Evolutionary conservation across 345 rosid genomes (phyloP).

Genomic region (Boechera stricta): DNA sequence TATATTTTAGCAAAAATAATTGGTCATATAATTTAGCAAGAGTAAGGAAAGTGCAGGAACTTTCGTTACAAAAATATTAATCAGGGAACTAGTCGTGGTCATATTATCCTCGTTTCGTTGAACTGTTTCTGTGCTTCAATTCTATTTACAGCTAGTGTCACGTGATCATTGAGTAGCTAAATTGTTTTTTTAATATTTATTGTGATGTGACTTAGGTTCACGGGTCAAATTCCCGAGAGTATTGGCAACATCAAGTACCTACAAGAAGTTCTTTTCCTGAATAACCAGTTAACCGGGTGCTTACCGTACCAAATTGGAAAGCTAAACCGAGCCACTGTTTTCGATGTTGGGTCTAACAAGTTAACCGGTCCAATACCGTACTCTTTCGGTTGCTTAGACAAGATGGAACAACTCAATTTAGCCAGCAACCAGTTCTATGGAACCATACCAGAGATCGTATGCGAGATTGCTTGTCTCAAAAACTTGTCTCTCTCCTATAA

Average conservation of each 20-base stretch:
- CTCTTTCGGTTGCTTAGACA: slow-evolving; percentile 65
- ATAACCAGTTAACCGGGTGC: slow-evolving; percentile 78
- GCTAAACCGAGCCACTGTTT: slow-evolving; percentile 56
- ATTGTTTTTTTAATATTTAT: neutral
- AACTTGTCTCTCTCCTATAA: slow-evolving; percentile 69
- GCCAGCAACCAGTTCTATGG: slow-evolving; percentile 67
- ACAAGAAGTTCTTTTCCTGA: slow-evolving; percentile 69
- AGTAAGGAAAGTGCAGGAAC: no score
- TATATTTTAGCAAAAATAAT: no score
- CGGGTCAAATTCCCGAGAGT: slow-evolving; percentile 62
- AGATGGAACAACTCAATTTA: slow-evolving; percentile 69
- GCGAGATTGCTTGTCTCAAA: slow-evolving; percentile 55
- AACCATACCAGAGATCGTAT: slow-evolving; percentile 68
- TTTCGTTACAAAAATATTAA: no score
- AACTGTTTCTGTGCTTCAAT: neutral
- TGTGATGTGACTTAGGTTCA: slow-evolving; percentile 49
- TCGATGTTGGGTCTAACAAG: slow-evolving; percentile 62
- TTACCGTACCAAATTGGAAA: slow-evolving; percentile 76
- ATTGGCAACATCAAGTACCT: slow-evolving; percentile 54
- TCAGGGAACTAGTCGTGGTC: no score
- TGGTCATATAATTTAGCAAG: no score
- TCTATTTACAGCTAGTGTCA: neutral
- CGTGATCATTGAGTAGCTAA: neutral
- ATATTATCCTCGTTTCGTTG: no score
- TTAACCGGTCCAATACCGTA: slow-evolving; percentile 73